Evolutionary conservation across 805 yeast species (phyloP), one percentile per base, ranked within the genome.

Genomic region (Nakazawaea sp.): DNA sequence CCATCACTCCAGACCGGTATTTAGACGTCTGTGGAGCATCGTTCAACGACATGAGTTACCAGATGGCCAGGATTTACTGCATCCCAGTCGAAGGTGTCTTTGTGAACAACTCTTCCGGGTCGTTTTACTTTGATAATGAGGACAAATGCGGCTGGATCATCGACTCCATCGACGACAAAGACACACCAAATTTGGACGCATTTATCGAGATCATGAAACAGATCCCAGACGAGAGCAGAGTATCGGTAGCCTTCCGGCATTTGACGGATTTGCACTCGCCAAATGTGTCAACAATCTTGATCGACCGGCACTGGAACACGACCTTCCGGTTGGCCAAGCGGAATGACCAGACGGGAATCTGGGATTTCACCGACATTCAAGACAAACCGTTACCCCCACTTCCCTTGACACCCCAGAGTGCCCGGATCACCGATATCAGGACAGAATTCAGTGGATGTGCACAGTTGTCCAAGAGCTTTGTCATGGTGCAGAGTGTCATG

Each of bases 11-110:
- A 21, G 74, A 72, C 50, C 68, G 88, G 45, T 87, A 75, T 54
- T 78, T 89, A 4, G 81, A 80, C 38, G 90, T 84, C 6, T 81
- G 83, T 33, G 96, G 96, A 38, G 95, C 94, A 1, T 73, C 86
- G 0, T 86, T 88, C 60, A 87, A 88, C 52, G 80, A 84, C 36
- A 60, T 89, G 46, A 81, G 94, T 35, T 89, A 89, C 55, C 96
- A 89, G 58, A 68, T 88, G 61, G 96, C 96, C 2, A 72, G 95
- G 51, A 71, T 78, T 33, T 86, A 78, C 51, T 85, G 89, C 23
- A 71, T 88, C 21, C 92, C 96, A 0, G 92, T 83, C 2, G 71
- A 64, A 45, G 97, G 97, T 27, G 95, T 89, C 1, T 87, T 75
- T 53, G 68, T 85, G 28, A 80, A 81, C 47, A 75, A 81, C 47